phyloP scores from a whole-genome alignment of 2,329 filamentous ascomycete species.

The Colletotrichum chrysophilum region DNA sequence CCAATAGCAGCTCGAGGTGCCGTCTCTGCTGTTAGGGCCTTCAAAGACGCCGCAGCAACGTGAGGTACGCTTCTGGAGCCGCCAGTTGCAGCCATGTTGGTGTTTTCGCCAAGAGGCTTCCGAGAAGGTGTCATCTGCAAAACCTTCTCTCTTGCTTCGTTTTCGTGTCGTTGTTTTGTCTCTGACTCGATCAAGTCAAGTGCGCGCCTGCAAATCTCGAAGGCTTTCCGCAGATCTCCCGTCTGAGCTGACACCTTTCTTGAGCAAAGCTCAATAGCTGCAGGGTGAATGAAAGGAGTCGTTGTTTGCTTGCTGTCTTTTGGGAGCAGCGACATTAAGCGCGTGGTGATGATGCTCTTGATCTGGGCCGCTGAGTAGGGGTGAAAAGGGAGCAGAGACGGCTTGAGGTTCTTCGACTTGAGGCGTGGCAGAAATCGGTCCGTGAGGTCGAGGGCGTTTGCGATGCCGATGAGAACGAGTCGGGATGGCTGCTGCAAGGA shows the following conservation, averaged over 20 bases:
- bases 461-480: constrained; percentile 88
- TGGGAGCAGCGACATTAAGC: constrained; percentile 77
- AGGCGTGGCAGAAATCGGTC: constrained; percentile 93
- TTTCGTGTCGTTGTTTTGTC: constrained; percentile 75
- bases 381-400: constrained; percentile 86
- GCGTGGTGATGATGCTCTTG: constrained; percentile 82
- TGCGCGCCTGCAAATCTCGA: constrained; percentile 89
- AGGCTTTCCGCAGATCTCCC: constrained; percentile 92
- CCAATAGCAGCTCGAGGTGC: constrained; percentile 89
- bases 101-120: constrained; percentile 79
- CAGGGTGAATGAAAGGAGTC: constrained; percentile 90
- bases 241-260: constrained; percentile 95
- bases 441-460: constrained; percentile 93
- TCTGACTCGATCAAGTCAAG: constrained; percentile 90
- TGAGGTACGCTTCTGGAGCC: constrained; percentile 47
- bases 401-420: constrained; percentile 91
- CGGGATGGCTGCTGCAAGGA: constrained; percentile 81
- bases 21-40: constrained; percentile 72
- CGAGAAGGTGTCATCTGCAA: constrained; percentile 73
- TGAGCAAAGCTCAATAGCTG: constrained; percentile 90
- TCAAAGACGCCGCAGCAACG: constrained; percentile 59
- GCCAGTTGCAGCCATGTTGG: constrained; percentile 66
- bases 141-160: constrained; percentile 60
- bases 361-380: constrained; percentile 91
- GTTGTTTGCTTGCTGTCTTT: constrained; percentile 55